Conservation (phyloP, 1,284 basidiomycete species). For the Meira nashicola region DNA sequence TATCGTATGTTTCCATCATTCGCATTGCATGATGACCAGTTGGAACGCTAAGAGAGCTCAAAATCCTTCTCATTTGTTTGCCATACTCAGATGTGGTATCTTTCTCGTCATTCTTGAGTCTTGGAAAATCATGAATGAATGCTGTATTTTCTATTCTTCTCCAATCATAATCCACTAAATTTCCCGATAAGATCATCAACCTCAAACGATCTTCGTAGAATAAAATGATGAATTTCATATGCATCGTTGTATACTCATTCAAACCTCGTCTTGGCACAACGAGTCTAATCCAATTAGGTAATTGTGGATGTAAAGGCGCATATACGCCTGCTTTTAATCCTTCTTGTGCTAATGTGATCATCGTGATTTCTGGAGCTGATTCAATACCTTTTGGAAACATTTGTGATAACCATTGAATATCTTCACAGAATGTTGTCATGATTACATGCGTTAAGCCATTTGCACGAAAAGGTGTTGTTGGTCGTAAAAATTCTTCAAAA, state of each 20-base stretch:
- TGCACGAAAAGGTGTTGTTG: constrained; percentile 22
- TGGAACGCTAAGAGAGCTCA: constrained; percentile 34
- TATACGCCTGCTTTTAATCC: constrained; percentile 5
- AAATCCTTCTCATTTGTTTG: constrained; percentile 15
- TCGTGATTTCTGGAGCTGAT: constrained; percentile 25
- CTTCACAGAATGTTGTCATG: constrained; percentile 38
- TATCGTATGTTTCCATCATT: constrained; percentile 22
- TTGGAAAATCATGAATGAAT: constrained; percentile 46
- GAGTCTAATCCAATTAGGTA: constrained; percentile 9
- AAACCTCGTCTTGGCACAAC: constrained; percentile 11
- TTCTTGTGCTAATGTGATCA: constrained; percentile 18
- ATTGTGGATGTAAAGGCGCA: constrained; percentile 4
- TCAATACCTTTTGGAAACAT: constrained; percentile 28
- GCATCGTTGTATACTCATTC: constrained; percentile 22
- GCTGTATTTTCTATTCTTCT: constrained; percentile 41
- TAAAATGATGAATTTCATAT: constrained; percentile 35
- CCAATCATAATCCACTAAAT: constrained; percentile 47
- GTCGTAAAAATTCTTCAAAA: constrained; percentile 29
- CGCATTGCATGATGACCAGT: constrained; percentile 20
- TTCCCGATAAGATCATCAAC: constrained; percentile 39
- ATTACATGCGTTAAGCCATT: constrained; percentile 29
- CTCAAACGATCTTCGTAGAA: constrained; percentile 32
- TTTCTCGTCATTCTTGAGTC: not conserved
- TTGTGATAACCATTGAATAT: constrained; percentile 42
- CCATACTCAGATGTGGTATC: constrained; percentile 2